Evolutionary conservation across 176 grass and related monocot species (phyloP).

Genomic region (Carex myosuroides): DNA sequence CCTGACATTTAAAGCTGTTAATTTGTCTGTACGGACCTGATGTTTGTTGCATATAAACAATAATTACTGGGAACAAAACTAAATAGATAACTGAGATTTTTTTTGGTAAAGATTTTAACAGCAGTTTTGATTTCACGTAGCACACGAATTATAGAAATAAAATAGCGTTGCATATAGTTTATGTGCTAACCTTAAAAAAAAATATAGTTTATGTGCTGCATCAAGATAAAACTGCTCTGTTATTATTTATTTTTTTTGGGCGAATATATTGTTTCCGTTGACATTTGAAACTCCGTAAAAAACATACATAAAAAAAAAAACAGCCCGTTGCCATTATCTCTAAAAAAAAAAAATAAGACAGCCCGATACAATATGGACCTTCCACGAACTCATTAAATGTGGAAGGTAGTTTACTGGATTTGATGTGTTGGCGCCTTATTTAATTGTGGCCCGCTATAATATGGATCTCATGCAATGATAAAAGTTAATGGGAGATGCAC

Average conservation of each 20-base stretch:
- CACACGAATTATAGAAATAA: no score
- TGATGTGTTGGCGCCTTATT: neutral
- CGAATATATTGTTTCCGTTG: neutral
- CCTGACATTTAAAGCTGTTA: neutral
- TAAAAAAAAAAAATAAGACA: neutral
- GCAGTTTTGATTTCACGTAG: no score
- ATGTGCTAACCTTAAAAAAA: no score
- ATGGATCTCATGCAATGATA: neutral
- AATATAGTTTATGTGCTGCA: no score
- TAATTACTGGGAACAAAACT: no score
- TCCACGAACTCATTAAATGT: no score
- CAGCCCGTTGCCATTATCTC: neutral
- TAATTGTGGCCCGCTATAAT: neutral
- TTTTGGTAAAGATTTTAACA: no score
- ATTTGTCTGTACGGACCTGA: no score
- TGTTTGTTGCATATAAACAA: no score
- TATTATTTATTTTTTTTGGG: neutral
- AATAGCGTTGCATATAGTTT: no score
- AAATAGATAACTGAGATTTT: no score
- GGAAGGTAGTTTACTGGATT: neutral
- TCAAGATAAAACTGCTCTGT: no score
- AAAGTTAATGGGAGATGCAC: neutral
- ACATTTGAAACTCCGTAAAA: neutral
- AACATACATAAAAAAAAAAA: neutral
- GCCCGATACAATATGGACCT: neutral